Conservation (phyloP, 2,329 filamentous ascomycete species). For the Colletotrichum chlorophyti region DNA sequence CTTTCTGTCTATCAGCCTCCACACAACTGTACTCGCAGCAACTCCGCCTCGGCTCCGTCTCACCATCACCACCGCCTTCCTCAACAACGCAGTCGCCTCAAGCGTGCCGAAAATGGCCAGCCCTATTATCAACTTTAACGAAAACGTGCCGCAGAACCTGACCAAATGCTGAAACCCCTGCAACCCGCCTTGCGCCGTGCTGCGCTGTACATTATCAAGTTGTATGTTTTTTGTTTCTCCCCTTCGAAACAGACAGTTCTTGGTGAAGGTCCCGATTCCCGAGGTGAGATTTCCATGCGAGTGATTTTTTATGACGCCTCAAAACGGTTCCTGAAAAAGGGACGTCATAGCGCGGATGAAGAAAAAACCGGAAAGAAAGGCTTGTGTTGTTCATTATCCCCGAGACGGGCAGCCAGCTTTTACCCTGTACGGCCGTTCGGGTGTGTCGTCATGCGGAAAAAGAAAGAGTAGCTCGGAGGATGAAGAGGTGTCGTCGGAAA, state of each 20-base stretch:
- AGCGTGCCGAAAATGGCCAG: constrained; percentile 21
- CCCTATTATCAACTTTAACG: constrained; percentile 30
- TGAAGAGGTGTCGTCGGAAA: constrained; percentile 15
- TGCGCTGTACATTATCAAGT: constrained; percentile 45
- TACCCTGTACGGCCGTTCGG: constrained; percentile 24
- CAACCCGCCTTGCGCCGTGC: constrained; percentile 46
- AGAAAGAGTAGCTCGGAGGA: constrained; percentile 26
- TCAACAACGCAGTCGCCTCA: constrained; percentile 23
- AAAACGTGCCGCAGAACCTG: constrained; percentile 33
- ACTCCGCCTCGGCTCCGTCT: background rate
- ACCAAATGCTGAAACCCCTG: constrained; percentile 46
- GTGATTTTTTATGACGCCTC: constrained; percentile 29
- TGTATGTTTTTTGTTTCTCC: constrained; percentile 31
- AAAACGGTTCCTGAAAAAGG: constrained; percentile 14
- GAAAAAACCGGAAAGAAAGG: constrained; percentile 39
- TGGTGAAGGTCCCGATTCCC: constrained; percentile 24
- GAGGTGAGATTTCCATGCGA: constrained; percentile 30
- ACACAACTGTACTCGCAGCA: constrained; percentile 22
- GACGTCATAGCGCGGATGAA: constrained; percentile 25
- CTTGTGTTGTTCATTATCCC: constrained; percentile 29
- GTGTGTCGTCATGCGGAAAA: constrained; percentile 27
- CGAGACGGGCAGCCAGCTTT: constrained; percentile 25
- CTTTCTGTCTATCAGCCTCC: constrained; percentile 27
- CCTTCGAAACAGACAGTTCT: constrained; percentile 21
- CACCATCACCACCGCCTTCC: background rate